Conservation (phyloP, 2,329 filamentous ascomycete genomes). For the Chrysoporthe puriensis region DNA sequence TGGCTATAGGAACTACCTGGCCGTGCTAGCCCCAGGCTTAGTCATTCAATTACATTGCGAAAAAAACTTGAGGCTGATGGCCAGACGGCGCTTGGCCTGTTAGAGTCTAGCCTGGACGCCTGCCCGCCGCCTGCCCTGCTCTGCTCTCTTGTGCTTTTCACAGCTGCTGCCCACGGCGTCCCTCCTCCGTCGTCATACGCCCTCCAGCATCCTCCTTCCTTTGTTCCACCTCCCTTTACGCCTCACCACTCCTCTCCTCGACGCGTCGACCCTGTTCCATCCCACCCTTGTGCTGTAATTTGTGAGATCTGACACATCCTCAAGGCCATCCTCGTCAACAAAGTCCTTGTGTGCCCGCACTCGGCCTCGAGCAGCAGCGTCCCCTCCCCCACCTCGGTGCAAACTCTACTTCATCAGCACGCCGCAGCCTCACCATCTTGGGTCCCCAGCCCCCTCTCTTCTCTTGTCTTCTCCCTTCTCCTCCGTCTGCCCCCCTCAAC, state of each 20-base stretch:
- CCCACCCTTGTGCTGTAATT: background rate
- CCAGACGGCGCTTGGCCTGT: background rate
- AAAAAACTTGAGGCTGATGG: conserved; percentile 3
- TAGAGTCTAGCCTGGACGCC: conserved; percentile 2
- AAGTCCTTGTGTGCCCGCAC: background rate
- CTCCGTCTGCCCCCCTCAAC: background rate
- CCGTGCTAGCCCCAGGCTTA: background rate
- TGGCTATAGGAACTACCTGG: too few species aligned
- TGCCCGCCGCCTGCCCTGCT: background rate
- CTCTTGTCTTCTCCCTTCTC: background rate
- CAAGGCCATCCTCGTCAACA: background rate
- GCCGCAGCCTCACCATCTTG: background rate
- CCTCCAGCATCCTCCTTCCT: background rate
- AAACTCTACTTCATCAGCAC: conserved; percentile 14
- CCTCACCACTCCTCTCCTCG: background rate
- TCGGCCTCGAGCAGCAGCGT: conserved; percentile 11
- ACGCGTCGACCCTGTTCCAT: background rate
- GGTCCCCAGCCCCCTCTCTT: background rate
- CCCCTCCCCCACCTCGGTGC: conserved; percentile 26
- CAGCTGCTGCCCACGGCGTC: background rate
- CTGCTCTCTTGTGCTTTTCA: background rate
- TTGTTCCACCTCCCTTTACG: background rate
- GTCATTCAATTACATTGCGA: background rate
- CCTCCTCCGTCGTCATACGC: conserved; percentile 7
- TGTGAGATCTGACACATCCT: background rate